Evolutionary conservation across 495 filamentous ascomycete genomes (phyloP), one percentile per base, ranked within the genome.

Genomic region (Entonaema liquescens): DNA sequence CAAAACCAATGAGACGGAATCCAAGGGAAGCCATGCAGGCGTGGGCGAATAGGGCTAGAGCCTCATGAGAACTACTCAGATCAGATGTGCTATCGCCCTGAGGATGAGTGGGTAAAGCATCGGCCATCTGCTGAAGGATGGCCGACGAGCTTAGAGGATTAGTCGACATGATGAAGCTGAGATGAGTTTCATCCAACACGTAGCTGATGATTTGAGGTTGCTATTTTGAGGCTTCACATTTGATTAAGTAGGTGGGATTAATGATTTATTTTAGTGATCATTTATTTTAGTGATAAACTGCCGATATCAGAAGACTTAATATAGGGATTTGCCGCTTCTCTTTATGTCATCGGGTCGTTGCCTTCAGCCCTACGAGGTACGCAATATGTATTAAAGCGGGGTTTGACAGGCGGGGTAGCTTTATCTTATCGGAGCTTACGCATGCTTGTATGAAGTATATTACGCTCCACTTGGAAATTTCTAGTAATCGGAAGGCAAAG

Each of bases 31-130:
- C 71, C 90, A 98, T 92, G 74, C 89, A 92, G 28, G 92, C 93
- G 77, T 99, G 95, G 42, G 88, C 83, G 71, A 95, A 89, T 40
- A 98, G 87, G 9, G 93, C 93, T 65, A 97, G 81, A 44, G 92
- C 93, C 80, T 98, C 96, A 78, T 91, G 91, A 2, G 92, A 84
- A 74, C 87, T 91, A 70, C 90, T 91, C 61, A 98, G 81, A 65
- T 89, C 85, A 12, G 85, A 86, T 5, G 85, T 77, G 75, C 86
- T 75, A 78, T 82, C 78, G 74, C 76, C 74, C 73, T 81, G 77
- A 44, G 77, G 54, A 81, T 89, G 77, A 75, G 85, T 83, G 28
- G 86, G 82, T 56, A 87, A 74, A 49, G 87, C 88, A 17, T 85
- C 79, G 47, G 86, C 84, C 87, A 91, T 91, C 69, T 75, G 76